Evolutionary conservation across 164 flowering plant species (phyloP).

Genomic region (Kingdonia uniflora): DNA sequence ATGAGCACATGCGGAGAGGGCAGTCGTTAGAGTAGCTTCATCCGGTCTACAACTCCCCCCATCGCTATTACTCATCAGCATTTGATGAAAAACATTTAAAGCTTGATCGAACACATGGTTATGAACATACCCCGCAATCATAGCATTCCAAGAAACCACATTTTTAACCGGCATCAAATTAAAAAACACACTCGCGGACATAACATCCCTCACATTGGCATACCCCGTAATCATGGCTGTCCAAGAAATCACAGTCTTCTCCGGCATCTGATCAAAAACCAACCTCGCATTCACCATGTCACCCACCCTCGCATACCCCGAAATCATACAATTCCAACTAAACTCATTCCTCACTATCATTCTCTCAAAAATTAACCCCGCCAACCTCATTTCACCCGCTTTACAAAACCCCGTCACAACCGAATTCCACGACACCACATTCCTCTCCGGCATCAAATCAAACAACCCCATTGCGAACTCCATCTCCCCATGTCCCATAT

Average conservation of each 20-base stretch:
- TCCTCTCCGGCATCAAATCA: constrained; percentile 29
- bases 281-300: constrained; percentile 26
- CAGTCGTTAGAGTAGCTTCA: constrained; percentile 31
- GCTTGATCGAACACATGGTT: constrained; percentile 34
- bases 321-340: constrained; percentile 36
- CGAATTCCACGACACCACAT: constrained; percentile 30
- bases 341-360: constrained; percentile 30
- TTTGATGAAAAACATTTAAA: constrained; percentile 22
- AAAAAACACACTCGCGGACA: constrained; percentile 21
- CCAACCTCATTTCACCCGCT: constrained; percentile 28
- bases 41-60: constrained; percentile 37
- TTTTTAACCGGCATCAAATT: constrained; percentile 32
- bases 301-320: constrained; percentile 26
- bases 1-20: constrained; percentile 44
- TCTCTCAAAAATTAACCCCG: constrained; percentile 22
- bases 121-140: constrained; percentile 42
- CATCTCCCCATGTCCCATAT: constrained; percentile 23
- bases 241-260: constrained; percentile 36
- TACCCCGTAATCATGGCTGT: constrained; percentile 41
- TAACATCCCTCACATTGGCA: constrained; percentile 21
- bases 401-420: constrained; percentile 24
- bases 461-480: constrained; percentile 23
- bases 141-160: constrained; percentile 44
- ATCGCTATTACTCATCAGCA: constrained; percentile 35
- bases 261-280: constrained; percentile 34